Conservation (phyloP, 2,329 filamentous ascomycete species). For the Elsinoe fawcettii region DNA sequence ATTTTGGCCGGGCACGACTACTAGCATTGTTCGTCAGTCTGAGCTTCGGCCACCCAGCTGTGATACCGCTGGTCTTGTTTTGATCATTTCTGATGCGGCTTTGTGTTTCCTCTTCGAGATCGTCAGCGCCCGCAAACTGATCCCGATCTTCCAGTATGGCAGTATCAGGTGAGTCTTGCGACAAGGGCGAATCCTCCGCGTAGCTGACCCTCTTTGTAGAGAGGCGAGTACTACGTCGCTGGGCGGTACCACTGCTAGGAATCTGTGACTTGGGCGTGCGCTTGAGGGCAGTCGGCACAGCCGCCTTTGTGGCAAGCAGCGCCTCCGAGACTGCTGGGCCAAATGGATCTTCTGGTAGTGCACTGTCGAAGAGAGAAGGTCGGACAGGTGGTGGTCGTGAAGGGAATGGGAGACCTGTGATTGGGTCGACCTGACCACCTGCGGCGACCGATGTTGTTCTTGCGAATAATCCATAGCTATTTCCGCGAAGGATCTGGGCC, state of each 20-base stretch:
- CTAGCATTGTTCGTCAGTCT: neutral
- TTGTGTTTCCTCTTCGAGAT: neutral
- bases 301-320: neutral
- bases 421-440: neutral
- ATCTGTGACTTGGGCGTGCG: neutral
- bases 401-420: neutral
- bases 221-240: neutral
- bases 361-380: neutral
- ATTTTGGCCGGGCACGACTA: neutral
- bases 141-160: neutral
- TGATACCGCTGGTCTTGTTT: neutral
- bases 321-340: neutral
- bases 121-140: neutral
- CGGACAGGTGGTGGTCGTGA: too few species aligned
- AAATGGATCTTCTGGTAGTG: conserved; percentile 2
- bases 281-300: neutral
- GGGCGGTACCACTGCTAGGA: neutral
- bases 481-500: neutral
- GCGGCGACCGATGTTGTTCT: neutral
- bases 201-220: neutral
- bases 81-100: neutral
- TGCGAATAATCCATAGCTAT: neutral
- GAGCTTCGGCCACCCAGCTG: neutral
- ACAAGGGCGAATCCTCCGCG: neutral
- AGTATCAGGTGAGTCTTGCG: neutral